Evolutionary conservation across 148 eudicot species (phyloP), one percentile per base, ranked within the genome.

Genomic region (Euryodendron excelsum): DNA sequence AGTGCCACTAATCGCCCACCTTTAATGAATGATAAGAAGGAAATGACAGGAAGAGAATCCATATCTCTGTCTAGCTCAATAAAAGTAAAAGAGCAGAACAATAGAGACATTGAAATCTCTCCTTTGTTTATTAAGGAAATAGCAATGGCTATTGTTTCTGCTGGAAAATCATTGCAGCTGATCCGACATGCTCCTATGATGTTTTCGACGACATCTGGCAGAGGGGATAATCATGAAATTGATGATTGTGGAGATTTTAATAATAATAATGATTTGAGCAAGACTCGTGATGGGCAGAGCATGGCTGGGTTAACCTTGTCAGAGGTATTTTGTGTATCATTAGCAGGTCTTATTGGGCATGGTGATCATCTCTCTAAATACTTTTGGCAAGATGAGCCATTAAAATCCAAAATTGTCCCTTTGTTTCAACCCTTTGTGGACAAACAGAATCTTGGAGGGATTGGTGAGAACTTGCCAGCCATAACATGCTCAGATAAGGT

Each of bases 111-210:
- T 80, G 88, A 86, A 79, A 84, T 87, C 33, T 96, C 92, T 76
- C 99, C 99, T 41, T 80, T 90, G 77, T 96, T 96, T 80, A 81
- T 96, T 15, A 93, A 89, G 82, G 91, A 93, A 78, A 87, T 88
- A 78, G 92, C 94, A 13, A 84, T 77, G 67, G 91, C 88, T 53
- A 87, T 96, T 50, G 85, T 96, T 81, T 96, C 99, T 66, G 94
- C 97, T 81, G 99, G 99, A 76, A 96, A 96, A 81, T 93, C 99
- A 28, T 85, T 96, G 90, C 97, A 96, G 86, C 87, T 93, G 55
- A 91, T 90, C 55, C 89, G 82, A 72, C 97, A 93, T 86, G 86
- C 87, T 80, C 97, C 94, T 13, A 65, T 79, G 75, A 79, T 79
- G 65, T 80, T 52, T 80, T 77, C 68, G 41, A 62, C 69, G 39